Evolutionary conservation across 2,329 filamentous ascomycete genomes (phyloP), one percentile per base, ranked within the genome.

Genomic region (Paecilomyces sp.): DNA sequence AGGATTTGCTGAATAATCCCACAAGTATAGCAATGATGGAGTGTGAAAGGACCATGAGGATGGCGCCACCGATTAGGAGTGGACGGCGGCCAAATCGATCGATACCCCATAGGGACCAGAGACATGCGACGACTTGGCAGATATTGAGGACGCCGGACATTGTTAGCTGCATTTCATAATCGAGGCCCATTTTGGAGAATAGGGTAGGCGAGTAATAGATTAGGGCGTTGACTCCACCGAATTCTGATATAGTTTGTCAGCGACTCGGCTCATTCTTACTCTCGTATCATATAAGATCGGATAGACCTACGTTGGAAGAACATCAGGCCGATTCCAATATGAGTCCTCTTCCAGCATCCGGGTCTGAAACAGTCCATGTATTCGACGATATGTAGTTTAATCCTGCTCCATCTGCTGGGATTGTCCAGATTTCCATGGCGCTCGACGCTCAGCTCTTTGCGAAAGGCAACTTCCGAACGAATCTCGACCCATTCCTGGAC

Each of bases 121-220:
- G 63, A 1, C 65, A 67, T 0, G 70, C 72, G 0, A 74, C 61
- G 0, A 76, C 57, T 59, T 73, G 74, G 55, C 64, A 68, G 22
- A 76, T 68, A 25, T 75, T 75, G 36, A 76, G 62, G 53, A 77
- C 67, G 0, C 56, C 56, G 24, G 56, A 25, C 13, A 50, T 22
- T 25, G 15, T 18, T 12, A 57, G 56, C 71, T 73, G 50, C 15
- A 50, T 57, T 28, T 57, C 36, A 6, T 24, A 24, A 11, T 41
- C 36, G n/a, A 50, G 34, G 4, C 56, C 56, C 56, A 57, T 41
- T 12, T 34, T 50, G 1, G 12, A 8, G 56, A 57, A 57, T 1
- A 82, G 67, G 0, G 74, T 79, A 0, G 79, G 78, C 0, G 74
- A 68, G 64, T 81, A 82, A 70, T 81, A 81, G 36, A 83, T 80